Conservation (phyloP, 148 eudicot genomes). For the Rhododendron williamsianum region DNA sequence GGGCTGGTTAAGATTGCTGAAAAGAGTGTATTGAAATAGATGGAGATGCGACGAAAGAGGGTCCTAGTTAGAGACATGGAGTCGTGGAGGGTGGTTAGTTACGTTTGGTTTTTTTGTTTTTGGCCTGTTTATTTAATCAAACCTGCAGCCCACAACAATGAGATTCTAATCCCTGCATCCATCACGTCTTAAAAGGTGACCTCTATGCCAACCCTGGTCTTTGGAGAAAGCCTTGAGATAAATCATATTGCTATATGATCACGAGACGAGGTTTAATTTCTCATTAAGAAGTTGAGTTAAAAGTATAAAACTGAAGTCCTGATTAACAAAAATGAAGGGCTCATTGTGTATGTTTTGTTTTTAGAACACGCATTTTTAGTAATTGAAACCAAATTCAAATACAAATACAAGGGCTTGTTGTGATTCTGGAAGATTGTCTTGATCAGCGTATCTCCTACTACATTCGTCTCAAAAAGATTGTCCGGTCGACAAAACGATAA, state of each 20-base stretch:
- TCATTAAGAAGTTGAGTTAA: neutral
- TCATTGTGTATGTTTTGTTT: too few species aligned
- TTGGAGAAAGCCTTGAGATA: neutral
- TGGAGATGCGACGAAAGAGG: neutral
- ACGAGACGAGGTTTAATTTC: neutral
- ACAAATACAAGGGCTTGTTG: neutral
- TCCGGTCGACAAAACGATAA: neutral
- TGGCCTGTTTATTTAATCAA: neutral
- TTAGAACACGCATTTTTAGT: neutral
- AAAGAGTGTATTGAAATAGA: neutral
- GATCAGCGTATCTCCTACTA: neutral
- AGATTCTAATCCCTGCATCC: neutral
- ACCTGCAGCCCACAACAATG: neutral
- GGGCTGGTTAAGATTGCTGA: constrained; percentile 29
- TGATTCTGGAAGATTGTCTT: neutral
- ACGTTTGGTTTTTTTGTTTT: neutral
- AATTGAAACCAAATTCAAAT: neutral
- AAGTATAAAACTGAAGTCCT: too few species aligned
- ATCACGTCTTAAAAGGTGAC: neutral
- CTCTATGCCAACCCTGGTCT: neutral
- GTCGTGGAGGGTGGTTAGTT: neutral
- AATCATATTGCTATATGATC: neutral
- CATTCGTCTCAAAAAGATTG: too few species aligned
- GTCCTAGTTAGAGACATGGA: neutral
- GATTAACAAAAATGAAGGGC: neutral